A percentile compares a stretch with the other conserved stretches of the same genome.
Evolutionary conservation across 2,329 filamentous ascomycete species (phyloP).

Genomic region (Fusarium decemcellulare): DNA sequence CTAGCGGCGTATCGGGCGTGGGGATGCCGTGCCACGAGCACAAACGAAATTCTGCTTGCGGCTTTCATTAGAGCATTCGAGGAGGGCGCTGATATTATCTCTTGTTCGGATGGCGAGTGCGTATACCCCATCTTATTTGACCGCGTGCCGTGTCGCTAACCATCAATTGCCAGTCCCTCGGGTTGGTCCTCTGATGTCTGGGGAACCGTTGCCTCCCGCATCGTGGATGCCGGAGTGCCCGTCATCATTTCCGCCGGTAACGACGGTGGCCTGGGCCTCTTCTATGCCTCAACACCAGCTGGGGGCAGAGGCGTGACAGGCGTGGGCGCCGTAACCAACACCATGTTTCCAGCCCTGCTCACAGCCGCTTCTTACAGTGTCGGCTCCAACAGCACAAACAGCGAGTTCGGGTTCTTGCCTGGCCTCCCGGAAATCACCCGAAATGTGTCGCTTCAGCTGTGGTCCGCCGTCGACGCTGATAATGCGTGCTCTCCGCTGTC

Average conservation of each 20-base stretch:
- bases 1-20: conserved; percentile 63
- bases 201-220: conserved; percentile 1
- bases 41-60: conserved; percentile 67
- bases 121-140: background rate
- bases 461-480: background rate
- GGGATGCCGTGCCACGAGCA: conserved; percentile 10
- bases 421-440: background rate
- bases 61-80: conserved; percentile 71
- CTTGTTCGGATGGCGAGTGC: conserved; percentile 30
- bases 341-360: background rate
- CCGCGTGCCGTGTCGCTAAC: background rate
- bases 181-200: conserved; percentile 1
- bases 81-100: conserved; percentile 68
- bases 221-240: conserved; percentile 4
- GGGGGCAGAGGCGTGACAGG: background rate
- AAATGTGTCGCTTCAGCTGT: background rate
- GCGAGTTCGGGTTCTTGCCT: conserved; percentile 5
- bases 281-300: background rate
- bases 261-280: background rate
- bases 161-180: background rate
- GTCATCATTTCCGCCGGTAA: conserved; percentile 6
- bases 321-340: conserved; percentile 1
- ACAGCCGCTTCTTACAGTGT: background rate
- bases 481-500: background rate
- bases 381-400: background rate